Conservation (phyloP, 2,329 filamentous ascomycete species). For the Sarocladium oryzae region DNA sequence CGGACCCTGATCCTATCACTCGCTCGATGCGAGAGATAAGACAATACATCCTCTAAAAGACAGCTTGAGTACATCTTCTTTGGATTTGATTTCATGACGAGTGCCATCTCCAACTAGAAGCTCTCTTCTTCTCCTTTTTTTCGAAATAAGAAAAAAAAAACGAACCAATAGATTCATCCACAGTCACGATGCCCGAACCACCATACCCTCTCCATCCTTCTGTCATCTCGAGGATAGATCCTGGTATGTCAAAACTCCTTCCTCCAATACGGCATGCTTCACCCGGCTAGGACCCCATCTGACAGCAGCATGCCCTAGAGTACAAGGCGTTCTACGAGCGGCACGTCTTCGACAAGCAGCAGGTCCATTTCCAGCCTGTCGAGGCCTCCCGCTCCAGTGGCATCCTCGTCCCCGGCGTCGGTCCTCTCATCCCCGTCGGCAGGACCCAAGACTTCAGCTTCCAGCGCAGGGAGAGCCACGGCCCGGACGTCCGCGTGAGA, state of each 20-base stretch:
- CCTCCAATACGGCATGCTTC: neutral
- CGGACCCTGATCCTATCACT: neutral
- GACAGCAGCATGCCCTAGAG: slow-evolving; percentile 30
- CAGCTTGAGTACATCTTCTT: no score
- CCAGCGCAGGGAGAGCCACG: slow-evolving; percentile 35
- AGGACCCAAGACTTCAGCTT: slow-evolving; percentile 38
- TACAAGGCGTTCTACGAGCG: slow-evolving; percentile 48
- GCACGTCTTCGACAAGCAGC: slow-evolving; percentile 42
- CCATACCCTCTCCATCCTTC: slow-evolving; percentile 3
- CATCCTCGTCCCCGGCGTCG: slow-evolving; percentile 45
- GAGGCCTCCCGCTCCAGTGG: slow-evolving; percentile 43
- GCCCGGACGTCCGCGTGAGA: slow-evolving; percentile 40
- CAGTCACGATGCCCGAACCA: slow-evolving; percentile 4
- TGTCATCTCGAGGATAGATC: slow-evolving; percentile 2
- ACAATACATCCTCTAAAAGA: neutral
- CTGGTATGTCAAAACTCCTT: neutral
- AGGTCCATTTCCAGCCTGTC: slow-evolving; percentile 49
- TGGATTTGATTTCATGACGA: neutral
- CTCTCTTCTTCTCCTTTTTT: neutral
- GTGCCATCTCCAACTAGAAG: neutral
- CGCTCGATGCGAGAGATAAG: no score
- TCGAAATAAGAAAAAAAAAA: neutral
- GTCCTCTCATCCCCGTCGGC: slow-evolving; percentile 37
- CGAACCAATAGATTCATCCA: no score
- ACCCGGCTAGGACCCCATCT: slow-evolving; percentile 26